A percentile compares a stretch with the other conserved stretches of the same genome.
Conservation (phyloP, 768 basidiomycete species). For the Fomitopsis serialis region DNA sequence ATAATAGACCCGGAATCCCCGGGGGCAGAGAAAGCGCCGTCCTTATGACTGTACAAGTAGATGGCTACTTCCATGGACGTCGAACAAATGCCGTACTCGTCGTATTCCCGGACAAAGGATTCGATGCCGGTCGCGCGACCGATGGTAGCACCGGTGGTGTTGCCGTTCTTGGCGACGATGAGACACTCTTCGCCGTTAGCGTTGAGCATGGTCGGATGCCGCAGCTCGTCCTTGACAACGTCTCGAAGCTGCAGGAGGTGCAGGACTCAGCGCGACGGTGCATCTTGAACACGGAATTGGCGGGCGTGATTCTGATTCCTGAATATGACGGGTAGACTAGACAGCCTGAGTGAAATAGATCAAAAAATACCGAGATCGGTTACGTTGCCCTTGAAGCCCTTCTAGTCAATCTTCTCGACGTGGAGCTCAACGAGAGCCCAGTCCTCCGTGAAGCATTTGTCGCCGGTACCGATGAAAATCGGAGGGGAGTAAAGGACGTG, state of each 20-base stretch:
- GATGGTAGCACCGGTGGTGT: conserved; percentile 18
- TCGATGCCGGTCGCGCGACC: conserved; percentile 17
- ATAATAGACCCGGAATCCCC: conserved; percentile 35
- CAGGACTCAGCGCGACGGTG: too few relatives aligned
- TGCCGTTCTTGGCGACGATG: conserved; percentile 22
- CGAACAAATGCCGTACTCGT: background rate
- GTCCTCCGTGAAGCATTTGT: too few relatives aligned
- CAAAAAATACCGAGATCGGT: too few relatives aligned
- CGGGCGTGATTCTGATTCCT: too few relatives aligned
- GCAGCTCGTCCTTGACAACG: conserved; percentile 26
- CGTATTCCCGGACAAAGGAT: conserved; percentile 17
- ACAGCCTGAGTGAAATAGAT: too few relatives aligned
- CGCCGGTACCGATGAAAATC: too few relatives aligned
- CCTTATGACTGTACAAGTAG: conserved; percentile 16
- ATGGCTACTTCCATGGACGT: conserved; percentile 15
- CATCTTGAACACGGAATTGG: too few relatives aligned
- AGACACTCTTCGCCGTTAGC: conserved; percentile 17
- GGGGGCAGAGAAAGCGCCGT: conserved; percentile 28
- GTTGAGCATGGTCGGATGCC: conserved; percentile 18
- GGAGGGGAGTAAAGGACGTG: too few relatives aligned
- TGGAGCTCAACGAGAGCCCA: too few relatives aligned
- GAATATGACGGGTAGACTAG: too few relatives aligned
- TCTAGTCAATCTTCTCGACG: too few relatives aligned
- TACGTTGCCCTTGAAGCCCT: too few relatives aligned
- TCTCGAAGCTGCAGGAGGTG: conserved; percentile 4